A percentile compares a stretch with the other conserved stretches of the same genome.
Evolutionary conservation across 805 yeast species (phyloP).

Genomic region (Saturnispora mendoncae): DNA sequence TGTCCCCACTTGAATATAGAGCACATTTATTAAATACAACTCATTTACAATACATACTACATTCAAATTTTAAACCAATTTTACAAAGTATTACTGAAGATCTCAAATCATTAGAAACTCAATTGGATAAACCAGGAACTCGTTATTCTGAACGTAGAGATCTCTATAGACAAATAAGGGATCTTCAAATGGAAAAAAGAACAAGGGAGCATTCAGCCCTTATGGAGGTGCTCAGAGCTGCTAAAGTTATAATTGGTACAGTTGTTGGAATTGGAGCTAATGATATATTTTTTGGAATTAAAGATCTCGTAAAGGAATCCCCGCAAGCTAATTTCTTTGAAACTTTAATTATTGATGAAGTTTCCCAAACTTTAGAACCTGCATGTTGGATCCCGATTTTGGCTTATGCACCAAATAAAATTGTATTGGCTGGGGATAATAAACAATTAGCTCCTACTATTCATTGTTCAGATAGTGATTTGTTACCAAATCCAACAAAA

Average conservation of each 20-base stretch:
- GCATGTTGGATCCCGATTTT: constrained; percentile 94
- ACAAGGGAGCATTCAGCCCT: constrained; percentile 57
- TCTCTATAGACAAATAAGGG: constrained; percentile 61
- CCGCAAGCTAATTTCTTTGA: constrained; percentile 40
- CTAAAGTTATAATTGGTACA: constrained; percentile 72
- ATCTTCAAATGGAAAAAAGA: constrained; percentile 60
- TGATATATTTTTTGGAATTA: constrained; percentile 7
- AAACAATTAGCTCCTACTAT: constrained; percentile 88
- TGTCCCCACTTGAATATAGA: constrained; percentile 6
- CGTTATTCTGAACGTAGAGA: constrained; percentile 55
- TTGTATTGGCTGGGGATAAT: constrained; percentile 89
- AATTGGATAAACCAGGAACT: constrained; percentile 45
- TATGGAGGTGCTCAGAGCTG: constrained; percentile 44
- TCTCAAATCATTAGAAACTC: constrained; percentile 9
- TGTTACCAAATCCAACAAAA: constrained; percentile 24
- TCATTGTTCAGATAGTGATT: constrained; percentile 29
- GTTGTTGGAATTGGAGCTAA: constrained; percentile 25
- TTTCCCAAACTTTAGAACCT: constrained; percentile 88
- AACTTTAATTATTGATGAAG: constrained; percentile 87
- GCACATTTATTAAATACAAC: constrained; percentile 5
- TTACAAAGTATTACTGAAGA: constrained; percentile 9
- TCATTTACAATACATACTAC: constrained; percentile 4
- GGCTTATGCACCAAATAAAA: constrained; percentile 47
- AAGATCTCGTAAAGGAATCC: constrained; percentile 5
- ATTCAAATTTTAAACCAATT: constrained; percentile 5